phyloP scores from a whole-genome alignment of 208 protist species.

The Vickermania ingenoplastis region DNA sequence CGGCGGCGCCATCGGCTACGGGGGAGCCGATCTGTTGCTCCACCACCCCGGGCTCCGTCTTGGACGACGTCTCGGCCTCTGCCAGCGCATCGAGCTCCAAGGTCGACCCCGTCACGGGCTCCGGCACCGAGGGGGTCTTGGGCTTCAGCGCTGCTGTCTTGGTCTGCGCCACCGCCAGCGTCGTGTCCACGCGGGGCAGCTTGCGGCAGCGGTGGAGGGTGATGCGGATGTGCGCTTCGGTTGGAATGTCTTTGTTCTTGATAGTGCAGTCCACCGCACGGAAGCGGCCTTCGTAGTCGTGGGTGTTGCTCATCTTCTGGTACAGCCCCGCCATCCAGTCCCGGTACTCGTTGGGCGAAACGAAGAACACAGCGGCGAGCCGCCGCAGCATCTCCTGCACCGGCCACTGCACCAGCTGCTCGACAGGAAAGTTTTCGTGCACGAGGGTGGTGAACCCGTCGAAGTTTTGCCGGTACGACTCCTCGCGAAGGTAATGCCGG shows the following conservation, averaged over 20 bases:
- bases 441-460: constrained; percentile 13
- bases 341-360: constrained; percentile 24
- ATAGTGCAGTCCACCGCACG: constrained; percentile 45
- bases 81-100: neutral
- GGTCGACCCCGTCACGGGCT: neutral
- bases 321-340: constrained; percentile 33
- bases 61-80: neutral
- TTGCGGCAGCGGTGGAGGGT: constrained; percentile 46
- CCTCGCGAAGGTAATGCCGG: constrained; percentile 17
- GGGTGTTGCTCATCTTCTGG: constrained; percentile 26
- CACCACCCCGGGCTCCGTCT: neutral
- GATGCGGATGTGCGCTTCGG: constrained; percentile 28
- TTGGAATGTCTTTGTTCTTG: constrained; percentile 9
- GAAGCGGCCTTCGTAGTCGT: constrained; percentile 62
- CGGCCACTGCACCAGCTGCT: constrained; percentile 36
- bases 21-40: neutral
- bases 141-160: neutral
- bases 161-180: neutral
- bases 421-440: constrained; percentile 20
- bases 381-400: constrained; percentile 48
- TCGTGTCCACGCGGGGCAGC: constrained; percentile 7
- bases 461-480: constrained; percentile 15
- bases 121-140: neutral
- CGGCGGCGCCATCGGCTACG: neutral
- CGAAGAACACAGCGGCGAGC: constrained; percentile 33